These are phyloP conservation scores for Firmiana major DNA, from an alignment of 345 rosid species.

Conservation along the genomic window DNA sequence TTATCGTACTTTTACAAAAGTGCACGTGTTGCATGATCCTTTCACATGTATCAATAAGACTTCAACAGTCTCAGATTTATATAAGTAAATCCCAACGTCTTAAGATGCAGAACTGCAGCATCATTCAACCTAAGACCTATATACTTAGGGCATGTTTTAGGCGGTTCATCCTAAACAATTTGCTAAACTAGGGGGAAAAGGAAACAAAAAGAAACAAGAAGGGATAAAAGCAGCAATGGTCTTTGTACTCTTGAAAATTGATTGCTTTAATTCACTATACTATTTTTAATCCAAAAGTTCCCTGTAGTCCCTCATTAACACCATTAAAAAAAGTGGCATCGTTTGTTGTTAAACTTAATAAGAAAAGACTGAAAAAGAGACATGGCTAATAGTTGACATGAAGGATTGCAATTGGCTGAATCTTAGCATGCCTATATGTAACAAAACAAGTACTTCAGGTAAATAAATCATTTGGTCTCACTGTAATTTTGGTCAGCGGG, in stretches of 20 bases:
- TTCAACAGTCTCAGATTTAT: not conserved
- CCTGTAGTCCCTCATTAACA: not conserved
- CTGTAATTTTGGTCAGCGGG: not conserved
- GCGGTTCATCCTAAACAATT: not conserved
- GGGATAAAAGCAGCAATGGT: not conserved
- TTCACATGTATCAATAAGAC: not conserved
- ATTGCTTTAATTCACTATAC: not conserved
- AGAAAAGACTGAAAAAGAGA: not conserved
- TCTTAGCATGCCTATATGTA: not conserved
- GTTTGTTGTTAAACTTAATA: not conserved
- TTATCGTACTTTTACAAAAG: not conserved
- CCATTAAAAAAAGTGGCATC: not conserved
- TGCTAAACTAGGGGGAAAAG: not conserved
- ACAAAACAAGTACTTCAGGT: not conserved
- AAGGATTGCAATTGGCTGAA: not conserved
- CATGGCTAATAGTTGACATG: not conserved
- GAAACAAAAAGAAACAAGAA: not conserved
- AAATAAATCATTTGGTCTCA: not conserved
- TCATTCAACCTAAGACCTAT: not conserved
- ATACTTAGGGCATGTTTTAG: not conserved
- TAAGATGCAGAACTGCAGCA: conserved; percentile 3
- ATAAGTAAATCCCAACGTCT: conserved; percentile 1
- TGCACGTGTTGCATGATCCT: not conserved
- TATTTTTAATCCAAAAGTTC: not conserved
- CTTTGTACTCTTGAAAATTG: not conserved